Base-by-base conservation (phyloP, 306 rosid genomes). In the Pueraria montana region DNA sequence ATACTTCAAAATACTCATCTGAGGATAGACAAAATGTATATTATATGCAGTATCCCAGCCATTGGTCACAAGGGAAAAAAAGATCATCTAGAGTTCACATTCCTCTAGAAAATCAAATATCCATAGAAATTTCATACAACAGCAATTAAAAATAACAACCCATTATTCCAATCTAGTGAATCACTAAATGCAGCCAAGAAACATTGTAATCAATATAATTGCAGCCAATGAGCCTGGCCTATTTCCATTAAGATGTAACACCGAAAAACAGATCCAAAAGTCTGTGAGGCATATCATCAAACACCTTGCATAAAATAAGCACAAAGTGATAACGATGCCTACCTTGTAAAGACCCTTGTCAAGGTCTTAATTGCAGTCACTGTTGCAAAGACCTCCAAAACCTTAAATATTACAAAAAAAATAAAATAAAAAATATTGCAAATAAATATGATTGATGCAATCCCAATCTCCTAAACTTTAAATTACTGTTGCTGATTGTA, bases 1-100 rank as follows among this genome's bases (percentile, higher is more conserved):
- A 46, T 67, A 85, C 91, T 80, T 91, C 69, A 91, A 83, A 72
- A 49, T 56, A 80, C 80, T 84, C 98, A 92, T 92, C 61, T 83
- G 48, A 62, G 75, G 6, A 72, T 36, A 27, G 70, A 71, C 26
- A 38, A 71, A 78, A 30, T 48, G 66, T 56, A 73, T 17, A 34
- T 65, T 18, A 30, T 20, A 45, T 20, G 49, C 71, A 70, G 32
- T 49, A 66, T 56, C 34, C 50, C 40, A 66, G 58, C 24, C 82
- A 65, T 56, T 21, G 32, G 4, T 63, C 55, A 82, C 46, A 79
- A 34, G 40, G 40, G 40, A 5, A 34, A 34, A 59, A 11, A 26
- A 46, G n/a, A 56, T 71, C 32, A 80, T 66, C 6, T 6, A 72
- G 21, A 64, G 49, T 20, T 43, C 74, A 72, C 14, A 63, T 72